Evolutionary conservation across 1,284 basidiomycete genomes (phyloP).

Genomic region (Lignosus rhinocerotis): DNA sequence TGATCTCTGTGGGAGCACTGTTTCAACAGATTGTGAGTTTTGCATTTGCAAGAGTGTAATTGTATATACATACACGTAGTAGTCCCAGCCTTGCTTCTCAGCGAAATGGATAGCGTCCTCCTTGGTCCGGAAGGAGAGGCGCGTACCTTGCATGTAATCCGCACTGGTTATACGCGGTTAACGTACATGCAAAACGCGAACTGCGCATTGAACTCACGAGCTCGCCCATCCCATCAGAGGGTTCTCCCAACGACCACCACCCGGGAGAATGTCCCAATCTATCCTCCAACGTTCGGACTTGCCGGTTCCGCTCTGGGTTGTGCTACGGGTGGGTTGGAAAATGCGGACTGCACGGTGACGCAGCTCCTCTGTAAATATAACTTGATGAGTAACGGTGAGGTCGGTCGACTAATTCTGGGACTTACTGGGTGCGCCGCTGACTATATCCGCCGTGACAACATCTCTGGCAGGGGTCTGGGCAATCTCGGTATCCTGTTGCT

Average conservation of each 20-base stretch:
- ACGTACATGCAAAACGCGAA: background rate
- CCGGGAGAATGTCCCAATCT: slow-evolving; percentile 91
- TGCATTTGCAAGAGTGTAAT: slow-evolving; percentile 5
- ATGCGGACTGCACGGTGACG: slow-evolving; percentile 89
- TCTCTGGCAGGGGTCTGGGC: slow-evolving; percentile 44
- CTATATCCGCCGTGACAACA: slow-evolving; percentile 70
- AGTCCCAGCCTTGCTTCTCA: slow-evolving; percentile 90
- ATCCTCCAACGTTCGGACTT: slow-evolving; percentile 92
- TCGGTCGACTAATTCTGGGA: background rate
- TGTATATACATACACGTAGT: slow-evolving; percentile 60
- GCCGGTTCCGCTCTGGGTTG: slow-evolving; percentile 91
- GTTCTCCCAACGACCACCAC: slow-evolving; percentile 95
- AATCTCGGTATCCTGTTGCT: slow-evolving; percentile 41
- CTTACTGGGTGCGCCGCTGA: slow-evolving; percentile 80
- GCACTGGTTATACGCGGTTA: slow-evolving; percentile 52
- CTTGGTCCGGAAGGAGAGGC: slow-evolving; percentile 84
- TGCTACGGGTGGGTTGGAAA: slow-evolving; percentile 91
- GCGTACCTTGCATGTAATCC: slow-evolving; percentile 96
- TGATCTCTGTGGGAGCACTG: slow-evolving; percentile 70
- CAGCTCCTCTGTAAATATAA: slow-evolving; percentile 69
- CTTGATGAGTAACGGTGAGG: background rate
- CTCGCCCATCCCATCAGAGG: slow-evolving; percentile 98
- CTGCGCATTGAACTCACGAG: slow-evolving; percentile 60
- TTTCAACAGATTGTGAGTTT: slow-evolving; percentile 29
- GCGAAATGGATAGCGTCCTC: slow-evolving; percentile 95